phyloP scores from a whole-genome alignment of 2,329 filamentous ascomycete species.

The Chrysoporthe austroafricana region DNA sequence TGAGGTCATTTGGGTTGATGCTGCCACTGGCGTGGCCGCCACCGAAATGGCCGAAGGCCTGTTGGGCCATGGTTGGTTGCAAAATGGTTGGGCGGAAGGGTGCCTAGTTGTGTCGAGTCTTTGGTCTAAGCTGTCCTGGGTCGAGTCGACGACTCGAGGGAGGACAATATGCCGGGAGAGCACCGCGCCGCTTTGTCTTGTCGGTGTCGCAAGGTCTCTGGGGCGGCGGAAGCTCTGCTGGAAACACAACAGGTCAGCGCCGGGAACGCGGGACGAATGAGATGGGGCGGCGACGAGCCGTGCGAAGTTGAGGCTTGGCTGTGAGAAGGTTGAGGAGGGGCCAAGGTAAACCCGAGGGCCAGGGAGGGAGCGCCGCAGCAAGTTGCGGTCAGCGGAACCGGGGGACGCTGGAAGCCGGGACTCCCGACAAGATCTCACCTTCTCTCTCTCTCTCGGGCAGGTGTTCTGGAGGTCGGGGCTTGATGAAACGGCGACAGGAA shows the following conservation, averaged over 20 bases:
- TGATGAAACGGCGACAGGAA: not conserved
- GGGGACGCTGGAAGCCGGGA: constrained; percentile 8
- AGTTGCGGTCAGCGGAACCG: constrained; percentile 28
- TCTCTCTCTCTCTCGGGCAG: not conserved
- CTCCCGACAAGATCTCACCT: not conserved
- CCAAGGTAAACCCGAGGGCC: constrained; percentile 9
- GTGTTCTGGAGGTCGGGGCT: not conserved
- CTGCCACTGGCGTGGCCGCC: constrained; percentile 55
- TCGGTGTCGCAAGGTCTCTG: not conserved
- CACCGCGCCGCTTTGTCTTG: constrained; percentile 6
- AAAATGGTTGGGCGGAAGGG: not conserved
- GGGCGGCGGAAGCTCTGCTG: not conserved
- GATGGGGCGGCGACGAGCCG: not conserved
- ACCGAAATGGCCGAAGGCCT: constrained; percentile 61
- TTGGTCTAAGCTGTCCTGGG: not conserved
- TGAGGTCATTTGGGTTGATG: constrained; percentile 85
- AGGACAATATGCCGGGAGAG: constrained; percentile 7
- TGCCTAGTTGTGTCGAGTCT: not conserved
- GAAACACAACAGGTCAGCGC: constrained; percentile 3
- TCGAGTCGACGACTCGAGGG: constrained; percentile 16
- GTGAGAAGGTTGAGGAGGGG: constrained; percentile 7
- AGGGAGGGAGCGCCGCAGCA: constrained; percentile 14
- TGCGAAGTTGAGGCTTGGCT: not conserved
- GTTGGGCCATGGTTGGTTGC: constrained; percentile 54
- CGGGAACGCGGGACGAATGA: not conserved